A percentile compares a stretch with the other conserved stretches of the same genome.
These are phyloP conservation scores for Ochromonas danica DNA, from an alignment of 108 stramenopile species.

Conservation along the genomic window DNA sequence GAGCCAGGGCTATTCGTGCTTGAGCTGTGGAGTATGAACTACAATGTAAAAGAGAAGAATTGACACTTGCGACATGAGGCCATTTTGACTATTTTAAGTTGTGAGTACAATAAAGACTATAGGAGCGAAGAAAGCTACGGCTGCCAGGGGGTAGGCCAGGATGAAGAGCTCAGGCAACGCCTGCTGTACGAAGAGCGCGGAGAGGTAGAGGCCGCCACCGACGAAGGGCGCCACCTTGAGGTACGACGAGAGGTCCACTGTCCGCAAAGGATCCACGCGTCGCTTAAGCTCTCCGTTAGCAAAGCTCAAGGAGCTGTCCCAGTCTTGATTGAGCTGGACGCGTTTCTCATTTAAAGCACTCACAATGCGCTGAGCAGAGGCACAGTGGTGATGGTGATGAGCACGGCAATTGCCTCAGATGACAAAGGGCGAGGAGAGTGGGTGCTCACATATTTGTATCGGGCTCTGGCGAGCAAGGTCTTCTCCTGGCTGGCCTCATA, in stretches of 20 bases:
- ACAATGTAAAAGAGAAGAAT: too few species aligned
- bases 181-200: constrained; percentile 52
- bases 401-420: too few species aligned
- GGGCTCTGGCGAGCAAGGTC: background rate
- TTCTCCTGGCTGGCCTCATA: background rate
- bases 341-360: constrained; percentile 45
- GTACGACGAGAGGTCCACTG: constrained; percentile 47
- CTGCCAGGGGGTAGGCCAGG: constrained; percentile 45
- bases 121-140: constrained; percentile 46
- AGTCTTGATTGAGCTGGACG: constrained; percentile 35
- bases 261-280: constrained; percentile 50
- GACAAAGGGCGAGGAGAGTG: too few species aligned
- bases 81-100: constrained; percentile 12
- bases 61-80: too few species aligned
- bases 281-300: constrained; percentile 47
- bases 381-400: too few species aligned
- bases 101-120: constrained; percentile 19
- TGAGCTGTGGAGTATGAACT: too few species aligned
- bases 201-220: constrained; percentile 47
- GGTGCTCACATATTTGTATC: background rate
- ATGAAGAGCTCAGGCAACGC: constrained; percentile 45
- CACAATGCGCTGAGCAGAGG: constrained; percentile 24
- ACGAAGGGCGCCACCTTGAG: constrained; percentile 49
- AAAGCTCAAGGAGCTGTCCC: constrained; percentile 37
- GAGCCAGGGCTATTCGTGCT: too few species aligned